Evolutionary conservation across 1,139 yeast species (phyloP), one percentile per base, ranked within the genome.

Genomic region (Blastobotrys indianensis): DNA sequence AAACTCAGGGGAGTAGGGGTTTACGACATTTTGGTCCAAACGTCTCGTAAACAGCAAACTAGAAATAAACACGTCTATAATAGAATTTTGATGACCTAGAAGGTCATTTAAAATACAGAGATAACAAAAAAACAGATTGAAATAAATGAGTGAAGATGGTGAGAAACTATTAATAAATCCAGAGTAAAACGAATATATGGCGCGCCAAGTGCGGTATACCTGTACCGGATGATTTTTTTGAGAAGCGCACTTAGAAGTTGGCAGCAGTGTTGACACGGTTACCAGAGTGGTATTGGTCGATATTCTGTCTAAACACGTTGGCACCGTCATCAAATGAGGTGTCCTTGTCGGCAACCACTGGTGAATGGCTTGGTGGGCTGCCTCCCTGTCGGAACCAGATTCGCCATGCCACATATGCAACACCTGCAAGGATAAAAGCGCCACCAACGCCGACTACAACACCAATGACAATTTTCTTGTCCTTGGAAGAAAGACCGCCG

Each of bases 281-380:
- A 38, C 42, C 44, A 7, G 57, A 49, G 49, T 66, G 70, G 52
- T 65, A 66, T 51, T 65, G 69, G 50, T 66, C 69, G 45, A 65
- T 61, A 47, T 63, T 65, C 25, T 66, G 67, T 41, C 67, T 50
- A 60, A 66, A 66, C 41, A 65, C 67, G 43, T 66, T 65, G 16
- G 53, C 55, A 16, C 61, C 56, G 15, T 61, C 65, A 32, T 56
- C 58, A 32, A 55, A 51, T 17, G 57, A 52, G 25, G 43, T 32
- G 15, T 45, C 40, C 42, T 47, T 47, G 33, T 46, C 44, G 1
- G 53, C 42, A 36, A 42, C 31, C 11, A 37, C 33, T 4, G 25
- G 25, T 4, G 25, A 20, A 34, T 41, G 41, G 16, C 44, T 36
- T 32, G 47, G 37, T 39, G 35, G 15, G 46, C 39, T 32, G 30